phyloP scores from a whole-genome alignment of 768 basidiomycete species.

The Kwoniella sp. region DNA sequence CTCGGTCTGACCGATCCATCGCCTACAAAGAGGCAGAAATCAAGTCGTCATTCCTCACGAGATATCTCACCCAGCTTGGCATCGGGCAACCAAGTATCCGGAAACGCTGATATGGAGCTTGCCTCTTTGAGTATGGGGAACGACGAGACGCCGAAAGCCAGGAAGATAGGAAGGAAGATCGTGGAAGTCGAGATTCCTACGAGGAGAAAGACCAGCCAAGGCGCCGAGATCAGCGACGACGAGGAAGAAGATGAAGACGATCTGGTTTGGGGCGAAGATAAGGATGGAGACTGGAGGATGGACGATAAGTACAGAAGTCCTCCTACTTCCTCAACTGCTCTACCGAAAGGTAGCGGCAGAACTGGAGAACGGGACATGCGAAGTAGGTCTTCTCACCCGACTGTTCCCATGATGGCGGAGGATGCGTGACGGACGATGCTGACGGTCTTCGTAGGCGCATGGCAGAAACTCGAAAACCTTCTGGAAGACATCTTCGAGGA shows the following conservation, averaged over 20 bases:
- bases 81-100: slow-evolving; percentile 1
- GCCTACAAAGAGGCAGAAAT: slow-evolving; percentile 36
- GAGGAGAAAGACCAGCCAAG: slow-evolving; percentile 5
- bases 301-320: slow-evolving; percentile 18
- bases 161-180: slow-evolving; percentile 1
- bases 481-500: slow-evolving; percentile 85
- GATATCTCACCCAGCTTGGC: slow-evolving; percentile 23
- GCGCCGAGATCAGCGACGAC: slow-evolving; percentile 18
- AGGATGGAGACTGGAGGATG: slow-evolving; percentile 50
- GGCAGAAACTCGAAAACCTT: slow-evolving; percentile 72
- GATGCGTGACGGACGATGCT: not conserved
- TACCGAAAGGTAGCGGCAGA: slow-evolving; percentile 36
- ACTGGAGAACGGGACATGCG: slow-evolving; percentile 48
- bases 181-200: slow-evolving; percentile 24
- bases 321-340: not conserved
- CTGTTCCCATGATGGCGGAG: not conserved
- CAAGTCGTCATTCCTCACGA: not conserved
- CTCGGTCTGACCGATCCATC: slow-evolving; percentile 29
- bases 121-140: slow-evolving; percentile 11
- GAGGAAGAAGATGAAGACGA: slow-evolving; percentile 40
- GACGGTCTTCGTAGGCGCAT: slow-evolving; percentile 2
- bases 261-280: slow-evolving; percentile 42
- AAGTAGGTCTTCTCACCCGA: slow-evolving; percentile 31
- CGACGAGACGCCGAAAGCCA: slow-evolving; percentile 17
- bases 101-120: slow-evolving; percentile 10